Evolutionary conservation across 2,329 filamentous ascomycete species (phyloP), one percentile per base, ranked within the genome.

Genomic region (Trichophyton verrucosum): DNA sequence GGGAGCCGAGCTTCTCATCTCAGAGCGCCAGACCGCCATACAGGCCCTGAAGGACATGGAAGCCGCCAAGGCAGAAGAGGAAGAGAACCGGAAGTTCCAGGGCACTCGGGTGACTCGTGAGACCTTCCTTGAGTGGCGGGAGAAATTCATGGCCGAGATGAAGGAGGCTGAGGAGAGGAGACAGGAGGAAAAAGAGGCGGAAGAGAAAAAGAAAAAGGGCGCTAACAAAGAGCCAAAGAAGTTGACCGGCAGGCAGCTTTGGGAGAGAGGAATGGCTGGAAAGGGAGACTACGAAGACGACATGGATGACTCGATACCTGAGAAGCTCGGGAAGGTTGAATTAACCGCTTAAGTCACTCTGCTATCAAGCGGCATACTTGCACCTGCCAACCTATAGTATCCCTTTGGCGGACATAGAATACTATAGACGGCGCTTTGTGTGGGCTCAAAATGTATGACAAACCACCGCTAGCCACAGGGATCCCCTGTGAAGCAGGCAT

Each of bases 71-170:
- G 80, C 69, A 0, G 94, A 99, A 76, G 85, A 88, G 64, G 91
- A 94, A 73, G 94, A 99, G 78, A 99, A 99, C 73, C 85, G 87
- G 68, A 97, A 96, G 75, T 99, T 99, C 74, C 88, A 95, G 72
- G 94, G 94, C 61, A 89, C 89, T 40, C 81, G 85, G 36, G 94
- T 99, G 20, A 97, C 86, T n/a, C 80, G 84, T 22, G 90, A 96
- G 76, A 86, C 85, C 0, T 99, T 97, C 70, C 71, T 88, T 66
- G 83, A 82, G 66, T 99, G 94, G 94, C 81, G 89, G 60, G 85
- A 86, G 44, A 82, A 74, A 8, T 99, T 97, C 71, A 72, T 84
- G 64, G 78, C 80, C 70, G 94, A 97, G 78, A 86, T 92, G 83
- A 86, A 86, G 70, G 91, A 94, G 69, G 77, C 81, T 70, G 82